Base-by-base conservation (phyloP, 116 monocot species). In the Phalaenopsis hybrid region DNA sequence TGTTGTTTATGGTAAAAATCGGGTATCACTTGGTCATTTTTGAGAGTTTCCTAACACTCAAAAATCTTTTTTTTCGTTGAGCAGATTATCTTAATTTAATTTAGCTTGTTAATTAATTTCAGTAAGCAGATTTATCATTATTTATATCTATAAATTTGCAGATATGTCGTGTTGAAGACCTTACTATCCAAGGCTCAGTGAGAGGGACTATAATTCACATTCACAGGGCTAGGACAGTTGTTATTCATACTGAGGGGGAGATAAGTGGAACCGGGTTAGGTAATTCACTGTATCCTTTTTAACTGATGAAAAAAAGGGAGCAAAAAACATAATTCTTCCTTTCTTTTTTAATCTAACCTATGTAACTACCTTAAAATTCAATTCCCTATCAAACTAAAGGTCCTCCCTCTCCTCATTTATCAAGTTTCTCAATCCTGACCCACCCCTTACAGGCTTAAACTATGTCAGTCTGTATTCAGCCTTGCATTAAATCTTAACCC, bases 151-250 rank as follows among this genome's bases (percentile, higher is more conserved):
- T 52, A 67, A 74, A 84, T 86, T 41, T 85, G 44, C 85, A 97
- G 96, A 91, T 94, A 34, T 97, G 96, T 82, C 89, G 94, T 82
- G 96, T 97, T 83, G 96, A 97, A 63, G 94, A 94, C 65, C 75
- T 97, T 78, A 85, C 57, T 37, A 83, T 97, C 52, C 82, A 85
- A 81, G 96, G 96, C 68, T 15, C 80, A 82, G 80, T 97, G 68
- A 91, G 46, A 85, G 96, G 92, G 77, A 94, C 88, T 79, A 87
- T 97, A 55, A 51, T 97, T 88, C 94, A 92, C 77, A 88, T 97
- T 80, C 96, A 97, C 74, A 91, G 96, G 83, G 92, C 94, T 84
- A 91, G 92, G 79, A 94, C 96, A 78, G 94, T 97, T 45, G 84
- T 81, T 23, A 86, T 97, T 86, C 61, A 86, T 21, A 21, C 18